Conservation (phyloP, 129 eudicot genomes). For the Oenanthe sinensis region DNA sequence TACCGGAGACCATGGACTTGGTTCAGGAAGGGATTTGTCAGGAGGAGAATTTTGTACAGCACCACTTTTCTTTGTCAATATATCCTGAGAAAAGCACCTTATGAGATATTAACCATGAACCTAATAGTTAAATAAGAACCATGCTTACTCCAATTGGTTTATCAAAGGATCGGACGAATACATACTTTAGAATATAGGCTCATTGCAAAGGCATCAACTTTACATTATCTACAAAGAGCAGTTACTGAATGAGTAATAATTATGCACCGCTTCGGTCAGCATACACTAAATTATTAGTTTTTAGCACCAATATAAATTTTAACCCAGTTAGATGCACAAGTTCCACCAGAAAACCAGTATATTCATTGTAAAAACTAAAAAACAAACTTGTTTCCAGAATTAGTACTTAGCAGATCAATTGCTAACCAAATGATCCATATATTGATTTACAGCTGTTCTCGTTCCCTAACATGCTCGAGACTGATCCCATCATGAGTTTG, state of each 20-base stretch:
- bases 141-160: slow-evolving; percentile 1
- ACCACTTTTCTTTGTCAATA: slow-evolving; percentile 74
- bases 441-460: neutral
- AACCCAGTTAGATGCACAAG: neutral
- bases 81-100: slow-evolving; percentile 49
- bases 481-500: neutral
- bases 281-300: slow-evolving; percentile 1
- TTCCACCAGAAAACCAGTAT: neutral
- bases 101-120: slow-evolving; percentile 9
- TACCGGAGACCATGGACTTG: slow-evolving; percentile 99
- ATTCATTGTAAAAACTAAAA: neutral
- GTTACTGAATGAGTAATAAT: no score
- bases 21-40: slow-evolving; percentile 76
- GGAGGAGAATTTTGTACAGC: slow-evolving; percentile 93
- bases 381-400: neutral
- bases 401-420: neutral
- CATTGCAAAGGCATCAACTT: neutral
- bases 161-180: neutral
- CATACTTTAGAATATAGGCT: neutral
- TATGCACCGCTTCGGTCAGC: neutral
- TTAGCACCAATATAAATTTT: neutral
- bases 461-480: neutral
- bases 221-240: neutral
- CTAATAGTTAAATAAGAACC: neutral
- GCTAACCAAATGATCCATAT: neutral